These are phyloP conservation scores for Aquilaria yunnanensis DNA, from an alignment of 345 rosid species.

Conservation along the genomic window DNA sequence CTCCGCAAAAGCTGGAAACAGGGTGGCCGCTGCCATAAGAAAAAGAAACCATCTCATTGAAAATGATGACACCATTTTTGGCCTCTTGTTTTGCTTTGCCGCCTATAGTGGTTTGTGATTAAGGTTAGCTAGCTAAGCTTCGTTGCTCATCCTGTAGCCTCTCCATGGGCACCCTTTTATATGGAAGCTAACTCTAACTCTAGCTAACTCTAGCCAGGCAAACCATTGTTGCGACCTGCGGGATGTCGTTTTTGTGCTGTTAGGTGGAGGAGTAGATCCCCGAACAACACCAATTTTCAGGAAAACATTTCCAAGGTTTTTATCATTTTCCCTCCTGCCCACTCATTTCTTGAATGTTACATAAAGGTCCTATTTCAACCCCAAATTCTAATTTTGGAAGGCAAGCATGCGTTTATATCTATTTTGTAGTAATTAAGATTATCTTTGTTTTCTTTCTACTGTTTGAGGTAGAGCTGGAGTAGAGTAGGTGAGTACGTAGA, in stretches of 20 bases:
- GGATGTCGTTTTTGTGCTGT: slow-evolving; percentile 51
- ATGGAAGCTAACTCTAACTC: slow-evolving; percentile 13
- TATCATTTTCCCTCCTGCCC: too few relatives aligned
- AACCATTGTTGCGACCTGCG: slow-evolving; percentile 20
- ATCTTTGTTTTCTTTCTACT: too few relatives aligned
- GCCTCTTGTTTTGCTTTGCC: slow-evolving; percentile 8
- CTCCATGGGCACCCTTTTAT: slow-evolving; percentile 42
- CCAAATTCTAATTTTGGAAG: slow-evolving; percentile 1
- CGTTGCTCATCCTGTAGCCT: slow-evolving; percentile 24
- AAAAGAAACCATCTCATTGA: slow-evolving; percentile 11
- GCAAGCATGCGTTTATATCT: background rate
- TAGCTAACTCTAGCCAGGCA: too few relatives aligned
- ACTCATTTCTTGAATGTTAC: slow-evolving; percentile 33
- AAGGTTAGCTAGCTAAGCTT: background rate
- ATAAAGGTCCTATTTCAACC: slow-evolving; percentile 19
- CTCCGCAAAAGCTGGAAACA: slow-evolving; percentile 44
- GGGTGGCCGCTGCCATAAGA: slow-evolving; percentile 28
- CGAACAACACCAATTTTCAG: slow-evolving; percentile 35
- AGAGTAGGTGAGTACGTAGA: slow-evolving; percentile 1
- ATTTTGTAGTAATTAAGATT: slow-evolving; percentile 4
- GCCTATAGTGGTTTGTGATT: slow-evolving; percentile 6
- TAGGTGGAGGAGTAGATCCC: slow-evolving; percentile 53
- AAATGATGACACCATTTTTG: slow-evolving; percentile 6
- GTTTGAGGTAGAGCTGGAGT: background rate
- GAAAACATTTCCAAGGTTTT: slow-evolving; percentile 1